Percentiles rank a stretch among this genome's conserved stretches.
Evolutionary conservation across 345 rosid genomes (phyloP).

Genomic region (Salix purpurea): DNA sequence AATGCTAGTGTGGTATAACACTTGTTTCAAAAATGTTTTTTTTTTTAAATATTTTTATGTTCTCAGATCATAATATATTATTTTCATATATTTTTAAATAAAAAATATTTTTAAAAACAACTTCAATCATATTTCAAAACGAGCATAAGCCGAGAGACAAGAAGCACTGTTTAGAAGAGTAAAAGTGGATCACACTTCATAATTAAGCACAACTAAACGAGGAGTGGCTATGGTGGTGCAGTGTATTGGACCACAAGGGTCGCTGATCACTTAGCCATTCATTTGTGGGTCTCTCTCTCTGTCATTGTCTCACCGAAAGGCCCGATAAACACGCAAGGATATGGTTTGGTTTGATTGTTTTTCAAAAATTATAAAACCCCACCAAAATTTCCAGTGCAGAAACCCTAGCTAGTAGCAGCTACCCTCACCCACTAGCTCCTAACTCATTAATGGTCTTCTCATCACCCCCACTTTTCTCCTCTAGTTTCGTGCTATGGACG

Average conservation of each 20-base stretch:
- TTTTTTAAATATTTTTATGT: too few relatives aligned
- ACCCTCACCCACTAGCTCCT: not conserved
- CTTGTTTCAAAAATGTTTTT: not conserved
- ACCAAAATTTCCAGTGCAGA: not conserved
- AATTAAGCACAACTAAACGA: not conserved
- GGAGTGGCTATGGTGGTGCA: not conserved
- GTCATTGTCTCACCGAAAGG: slow-evolving; percentile 41
- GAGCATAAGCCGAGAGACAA: not conserved
- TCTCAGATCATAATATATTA: too few relatives aligned
- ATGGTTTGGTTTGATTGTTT: slow-evolving; percentile 24
- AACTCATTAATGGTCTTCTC: not conserved
- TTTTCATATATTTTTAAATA: fast-evolving
- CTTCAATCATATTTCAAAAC: fast-evolving
- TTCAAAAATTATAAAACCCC: slow-evolving; percentile 8
- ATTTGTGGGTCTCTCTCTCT: slow-evolving; percentile 27
- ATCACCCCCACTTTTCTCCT: not conserved
- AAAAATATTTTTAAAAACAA: too few relatives aligned
- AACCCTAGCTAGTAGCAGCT: not conserved
- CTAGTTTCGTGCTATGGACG: not conserved
- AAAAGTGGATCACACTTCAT: not conserved
- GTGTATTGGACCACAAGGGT: slow-evolving; percentile 7
- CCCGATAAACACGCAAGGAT: slow-evolving; percentile 39
- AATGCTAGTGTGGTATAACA: too few relatives aligned
- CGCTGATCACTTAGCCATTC: slow-evolving; percentile 7
- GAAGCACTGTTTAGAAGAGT: not conserved